Percentiles rank a stretch among this genome's conserved stretches.
Evolutionary conservation across 176 grass and related monocot genomes (phyloP).

Genomic region (Guadua angustifolia): DNA sequence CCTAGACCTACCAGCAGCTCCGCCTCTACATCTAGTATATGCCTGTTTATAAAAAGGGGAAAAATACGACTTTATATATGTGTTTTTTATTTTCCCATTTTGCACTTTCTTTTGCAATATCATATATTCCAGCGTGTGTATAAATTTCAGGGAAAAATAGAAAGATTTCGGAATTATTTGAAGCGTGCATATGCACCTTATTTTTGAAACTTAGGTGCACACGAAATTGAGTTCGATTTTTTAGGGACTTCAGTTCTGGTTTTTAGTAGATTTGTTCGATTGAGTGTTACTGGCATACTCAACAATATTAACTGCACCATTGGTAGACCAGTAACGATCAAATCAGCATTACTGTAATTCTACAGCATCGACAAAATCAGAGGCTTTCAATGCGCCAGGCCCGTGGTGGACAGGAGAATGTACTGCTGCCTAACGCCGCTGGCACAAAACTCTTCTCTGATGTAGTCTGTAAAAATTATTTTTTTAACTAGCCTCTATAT

Average conservation of each 20-base stretch:
- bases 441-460: too few species aligned
- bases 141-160: too few species aligned
- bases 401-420: not conserved
- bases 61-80: not conserved
- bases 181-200: not conserved
- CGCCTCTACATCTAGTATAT: not conserved
- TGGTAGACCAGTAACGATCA: not conserved
- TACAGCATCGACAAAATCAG: not conserved
- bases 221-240: not conserved
- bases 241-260: not conserved
- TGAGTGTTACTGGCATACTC: not conserved
- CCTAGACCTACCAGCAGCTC: too few species aligned
- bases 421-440: too few species aligned
- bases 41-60: not conserved
- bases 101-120: not conserved
- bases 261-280: not conserved
- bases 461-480: too few species aligned
- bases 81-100: not conserved
- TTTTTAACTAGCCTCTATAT: too few species aligned
- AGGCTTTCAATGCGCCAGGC: not conserved
- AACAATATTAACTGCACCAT: not conserved
- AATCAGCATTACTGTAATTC: not conserved
- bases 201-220: not conserved
- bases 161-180: not conserved
- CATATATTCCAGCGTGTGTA: not conserved